Base-by-base conservation (phyloP, 192 early-diverging fungal species). In the Gryganskiella cystojenkinii region DNA sequence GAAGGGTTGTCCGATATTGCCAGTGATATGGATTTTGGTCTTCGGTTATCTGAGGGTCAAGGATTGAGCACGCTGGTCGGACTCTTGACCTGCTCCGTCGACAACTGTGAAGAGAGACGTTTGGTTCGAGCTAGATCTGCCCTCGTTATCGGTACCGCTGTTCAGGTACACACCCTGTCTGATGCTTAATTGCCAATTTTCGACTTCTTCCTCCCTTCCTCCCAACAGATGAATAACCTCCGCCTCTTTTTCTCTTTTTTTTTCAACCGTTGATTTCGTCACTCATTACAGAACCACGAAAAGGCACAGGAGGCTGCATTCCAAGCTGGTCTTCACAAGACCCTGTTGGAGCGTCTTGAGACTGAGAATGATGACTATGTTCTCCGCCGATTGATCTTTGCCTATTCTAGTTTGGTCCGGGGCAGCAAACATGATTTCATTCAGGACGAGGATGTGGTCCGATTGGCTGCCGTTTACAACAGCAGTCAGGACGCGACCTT, bases 11-110 rank as follows among this genome's bases (percentile, higher is more conserved):
- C 82, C 22, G 88, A 90, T 43, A 64, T 89, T 3, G 82, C 84
- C 25, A 83, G 87, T 34, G 84, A 88, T 56, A 78, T 85, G 53
- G 81, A 87, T n/a, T 82, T 87, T 58, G 89, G 89, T 9, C 67
- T 85, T 8, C 74, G 69, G 53, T 80, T 92, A 5, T 54, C 84
- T 25, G 65, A 67, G 17, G 63, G 81, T 0, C 56, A 72, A 2
- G 79, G 75, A 0, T 35, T 88, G 30, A 44, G 61, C 10, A 50
- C 72, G 2, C 19, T 88, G 28, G 35, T 85, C 30, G 51, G 49
- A 24, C 72, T 85, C 15, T 69, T 87, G 42, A 51, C 80, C 20
- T 80, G 82, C n/a, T 14, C 31, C 19, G 56, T 37, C 2, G 40
- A 30, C 28, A 64, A 51, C 27, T 66, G 63, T 47, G 35, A 67